These are phyloP conservation scores for Coprinellus micaceus DNA, from an alignment of 768 basidiomycete genomes.

Conservation along the genomic window DNA sequence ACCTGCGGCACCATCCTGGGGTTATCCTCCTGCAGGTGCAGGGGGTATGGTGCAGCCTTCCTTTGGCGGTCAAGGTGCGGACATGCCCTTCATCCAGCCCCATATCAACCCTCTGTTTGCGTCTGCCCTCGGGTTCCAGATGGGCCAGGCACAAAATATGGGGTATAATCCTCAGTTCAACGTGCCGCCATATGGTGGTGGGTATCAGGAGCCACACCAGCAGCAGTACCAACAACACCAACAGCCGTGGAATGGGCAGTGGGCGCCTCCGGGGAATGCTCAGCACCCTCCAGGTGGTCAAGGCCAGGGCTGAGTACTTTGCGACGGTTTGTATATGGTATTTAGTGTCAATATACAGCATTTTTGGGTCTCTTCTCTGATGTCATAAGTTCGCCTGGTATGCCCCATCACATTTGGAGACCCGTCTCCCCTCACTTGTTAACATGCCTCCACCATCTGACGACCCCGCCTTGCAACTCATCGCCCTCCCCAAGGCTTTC, in stretches of 20 bases:
- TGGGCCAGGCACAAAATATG: not conserved
- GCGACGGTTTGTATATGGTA: not conserved
- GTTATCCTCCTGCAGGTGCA: not conserved
- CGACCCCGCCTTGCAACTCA: constrained; percentile 46
- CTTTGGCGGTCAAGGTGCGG: constrained; percentile 7
- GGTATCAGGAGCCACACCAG: constrained; percentile 5
- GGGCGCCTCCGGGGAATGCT: constrained; percentile 28
- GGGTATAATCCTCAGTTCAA: not conserved
- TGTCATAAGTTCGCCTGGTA: too few species aligned
- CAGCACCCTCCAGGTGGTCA: not conserved
- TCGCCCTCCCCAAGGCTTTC: constrained; percentile 40
- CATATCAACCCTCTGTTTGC: constrained; percentile 85
- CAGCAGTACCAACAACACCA: constrained; percentile 5
- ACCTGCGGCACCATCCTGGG: not conserved
- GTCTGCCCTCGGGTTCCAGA: constrained; percentile 50
- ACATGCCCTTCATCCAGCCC: constrained; percentile 56
- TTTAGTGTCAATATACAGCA: not conserved
- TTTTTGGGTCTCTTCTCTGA: not conserved
- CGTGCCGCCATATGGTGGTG: not conserved
- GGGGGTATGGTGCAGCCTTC: not conserved
- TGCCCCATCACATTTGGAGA: not conserved
- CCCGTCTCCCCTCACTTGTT: not conserved
- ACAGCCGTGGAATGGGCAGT: constrained; percentile 34
- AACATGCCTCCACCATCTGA: constrained; percentile 43
- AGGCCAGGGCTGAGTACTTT: not conserved